Evolutionary conservation across 2,329 filamentous ascomycete species (phyloP), one percentile per base, ranked within the genome.

Genomic region (Calonectria hawksworthii): DNA sequence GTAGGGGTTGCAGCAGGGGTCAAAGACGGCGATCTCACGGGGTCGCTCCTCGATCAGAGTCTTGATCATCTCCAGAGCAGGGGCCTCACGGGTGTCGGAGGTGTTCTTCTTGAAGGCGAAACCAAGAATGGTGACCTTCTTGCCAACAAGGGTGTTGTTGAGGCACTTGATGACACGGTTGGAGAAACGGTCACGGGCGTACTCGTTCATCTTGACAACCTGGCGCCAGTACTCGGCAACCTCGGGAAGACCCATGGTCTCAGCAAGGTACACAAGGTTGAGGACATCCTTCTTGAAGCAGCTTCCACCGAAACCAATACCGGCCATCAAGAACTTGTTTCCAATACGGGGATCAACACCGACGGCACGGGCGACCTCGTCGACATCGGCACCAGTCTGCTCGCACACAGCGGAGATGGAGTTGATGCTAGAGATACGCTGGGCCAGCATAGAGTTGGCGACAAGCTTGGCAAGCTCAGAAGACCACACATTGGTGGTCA

Each of bases 271-370:
- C 23, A 93, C 90, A 47, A 96, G 86, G 83, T 91, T 94, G 64
- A 94, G 88, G 52, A 96, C 91, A 81, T 96, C 94, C 85, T 96
- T 96, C 84, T 93, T 92, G 88, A 96, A 96, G 85, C 94, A 96
- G 75, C 92, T 94, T 26, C 94, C 94, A 70, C 94, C 94, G 80
- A 96, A 96, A 21, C 94, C 94, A 41, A 95, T 90, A 50, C 92
- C 93, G 10, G 94, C 92, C 84, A 94, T 93, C 51, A 96, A 87
- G 85, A 95, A 94, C 82, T 93, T 92, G 75, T 90, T 87, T 9
- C 94, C 94, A 73, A 96, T 94, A 65, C 94, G 90, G 10, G 89
- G 88, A 80, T 96, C 94, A 47, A 92, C 87, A 65, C 94, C 94
- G 36, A 94, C 89, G 8, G 92, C 91, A 44, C 87, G 86, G 18